Evolutionary conservation across 805 yeast genomes (phyloP).

Genomic region (Wickerhamomyces mucosus): DNA sequence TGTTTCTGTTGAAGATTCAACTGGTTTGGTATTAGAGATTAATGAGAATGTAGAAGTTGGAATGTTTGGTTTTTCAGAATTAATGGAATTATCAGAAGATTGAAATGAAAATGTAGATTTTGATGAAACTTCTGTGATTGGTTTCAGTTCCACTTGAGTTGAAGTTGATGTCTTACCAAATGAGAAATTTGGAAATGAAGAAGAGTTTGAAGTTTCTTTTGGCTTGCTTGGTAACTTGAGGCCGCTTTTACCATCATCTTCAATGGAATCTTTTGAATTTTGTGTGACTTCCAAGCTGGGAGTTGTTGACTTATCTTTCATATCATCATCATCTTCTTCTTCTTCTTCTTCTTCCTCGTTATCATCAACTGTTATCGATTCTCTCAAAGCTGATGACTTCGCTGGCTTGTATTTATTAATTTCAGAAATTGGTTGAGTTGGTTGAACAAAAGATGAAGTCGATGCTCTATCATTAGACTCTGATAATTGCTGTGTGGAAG

Average conservation of each 20-base stretch:
- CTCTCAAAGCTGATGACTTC: slow-evolving; percentile 29
- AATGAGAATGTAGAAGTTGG: not conserved
- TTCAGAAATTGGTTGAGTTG: slow-evolving; percentile 1
- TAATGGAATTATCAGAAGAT: slow-evolving; percentile 1
- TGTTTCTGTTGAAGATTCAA: not conserved
- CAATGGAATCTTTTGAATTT: too few relatives aligned
- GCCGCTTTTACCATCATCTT: too few relatives aligned
- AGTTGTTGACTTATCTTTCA: slow-evolving; percentile 1
- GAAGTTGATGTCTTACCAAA: too few relatives aligned
- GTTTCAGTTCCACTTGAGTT: too few relatives aligned
- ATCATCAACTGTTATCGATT: slow-evolving; percentile 18
- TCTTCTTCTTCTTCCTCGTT: slow-evolving; percentile 6
- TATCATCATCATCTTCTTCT: slow-evolving; percentile 1
- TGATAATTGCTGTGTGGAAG: not conserved
- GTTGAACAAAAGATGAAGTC: not conserved
- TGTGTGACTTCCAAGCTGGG: too few relatives aligned
- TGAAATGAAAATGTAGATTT: slow-evolving; percentile 1
- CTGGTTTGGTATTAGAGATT: not conserved
- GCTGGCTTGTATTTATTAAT: slow-evolving; percentile 25
- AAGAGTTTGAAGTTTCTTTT: too few relatives aligned
- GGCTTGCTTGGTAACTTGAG: too few relatives aligned
- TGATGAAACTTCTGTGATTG: too few relatives aligned
- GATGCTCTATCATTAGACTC: not conserved
- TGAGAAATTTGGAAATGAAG: too few relatives aligned
- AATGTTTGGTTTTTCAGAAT: not conserved